phyloP scores from a whole-genome alignment of 306 rosid genomes.

The Spatholobus suberectus region DNA sequence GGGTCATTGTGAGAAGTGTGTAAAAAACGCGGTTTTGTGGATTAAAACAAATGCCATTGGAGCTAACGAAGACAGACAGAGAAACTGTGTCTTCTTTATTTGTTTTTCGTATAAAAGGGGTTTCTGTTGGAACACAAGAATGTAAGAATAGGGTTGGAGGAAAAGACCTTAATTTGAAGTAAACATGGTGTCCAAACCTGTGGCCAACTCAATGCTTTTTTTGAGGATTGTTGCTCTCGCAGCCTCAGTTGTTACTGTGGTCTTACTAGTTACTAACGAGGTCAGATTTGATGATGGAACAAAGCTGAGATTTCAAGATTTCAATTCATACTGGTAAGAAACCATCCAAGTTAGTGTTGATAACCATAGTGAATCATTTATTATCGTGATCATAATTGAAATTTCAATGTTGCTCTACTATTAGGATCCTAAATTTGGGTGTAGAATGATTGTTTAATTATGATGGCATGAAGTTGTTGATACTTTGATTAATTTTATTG shows the following conservation, averaged over 20 bases:
- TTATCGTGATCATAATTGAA: background rate
- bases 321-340: conserved; percentile 49
- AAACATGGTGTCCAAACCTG: conserved; percentile 44
- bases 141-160: background rate
- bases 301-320: conserved; percentile 41
- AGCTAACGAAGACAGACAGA: conserved; percentile 37
- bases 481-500: background rate
- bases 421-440: background rate
- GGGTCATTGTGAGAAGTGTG: background rate
- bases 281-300: conserved; percentile 31
- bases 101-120: conserved; percentile 32
- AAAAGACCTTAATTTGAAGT: background rate
- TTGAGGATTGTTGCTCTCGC: conserved; percentile 56
- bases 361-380: background rate
- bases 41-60: conserved; percentile 43
- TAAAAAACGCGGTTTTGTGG: background rate
- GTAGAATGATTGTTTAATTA: background rate
- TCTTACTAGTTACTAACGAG: conserved; percentile 41
- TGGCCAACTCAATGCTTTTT: conserved; percentile 47
- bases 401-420: background rate
- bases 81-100: background rate
- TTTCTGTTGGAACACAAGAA: background rate
- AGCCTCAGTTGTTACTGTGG: conserved; percentile 43
- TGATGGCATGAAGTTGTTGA: background rate
- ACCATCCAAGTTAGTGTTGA: background rate